phyloP scores from a whole-genome alignment of 257 asterid genomes.

The Ehretia macrophylla region DNA sequence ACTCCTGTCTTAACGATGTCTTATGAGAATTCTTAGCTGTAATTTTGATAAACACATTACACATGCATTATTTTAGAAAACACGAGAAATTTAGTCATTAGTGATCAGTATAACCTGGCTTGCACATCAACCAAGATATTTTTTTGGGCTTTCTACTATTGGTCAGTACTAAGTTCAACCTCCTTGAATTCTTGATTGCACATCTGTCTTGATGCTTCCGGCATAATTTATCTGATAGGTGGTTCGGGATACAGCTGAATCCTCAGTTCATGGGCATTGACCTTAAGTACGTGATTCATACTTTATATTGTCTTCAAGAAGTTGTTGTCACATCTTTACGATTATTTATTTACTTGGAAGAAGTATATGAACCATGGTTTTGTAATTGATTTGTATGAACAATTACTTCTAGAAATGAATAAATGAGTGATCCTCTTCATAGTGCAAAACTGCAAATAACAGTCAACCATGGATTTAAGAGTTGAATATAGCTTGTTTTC shows the following conservation, averaged over 20 bases:
- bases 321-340: background rate
- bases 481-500: too few relatives aligned
- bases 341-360: background rate
- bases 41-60: too few relatives aligned
- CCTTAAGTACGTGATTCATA: conserved; percentile 69
- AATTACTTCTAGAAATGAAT: too few relatives aligned
- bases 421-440: too few relatives aligned
- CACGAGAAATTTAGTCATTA: too few relatives aligned
- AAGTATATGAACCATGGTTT: background rate
- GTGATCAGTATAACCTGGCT: too few relatives aligned
- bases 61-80: too few relatives aligned
- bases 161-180: background rate
- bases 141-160: background rate
- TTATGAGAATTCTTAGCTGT: too few relatives aligned
- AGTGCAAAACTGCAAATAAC: too few relatives aligned
- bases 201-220: conserved; percentile 21
- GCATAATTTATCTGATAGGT: conserved; percentile 46
- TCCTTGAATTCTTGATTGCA: too few relatives aligned
- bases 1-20: background rate
- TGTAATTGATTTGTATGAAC: too few relatives aligned
- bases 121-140: background rate
- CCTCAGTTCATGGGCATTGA: conserved; percentile 91
- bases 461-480: too few relatives aligned
- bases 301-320: conserved; percentile 5
- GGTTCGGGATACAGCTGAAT: conserved; percentile 96